Conservation (phyloP, 495 filamentous ascomycete genomes). For the Bryoglossum gracile region DNA sequence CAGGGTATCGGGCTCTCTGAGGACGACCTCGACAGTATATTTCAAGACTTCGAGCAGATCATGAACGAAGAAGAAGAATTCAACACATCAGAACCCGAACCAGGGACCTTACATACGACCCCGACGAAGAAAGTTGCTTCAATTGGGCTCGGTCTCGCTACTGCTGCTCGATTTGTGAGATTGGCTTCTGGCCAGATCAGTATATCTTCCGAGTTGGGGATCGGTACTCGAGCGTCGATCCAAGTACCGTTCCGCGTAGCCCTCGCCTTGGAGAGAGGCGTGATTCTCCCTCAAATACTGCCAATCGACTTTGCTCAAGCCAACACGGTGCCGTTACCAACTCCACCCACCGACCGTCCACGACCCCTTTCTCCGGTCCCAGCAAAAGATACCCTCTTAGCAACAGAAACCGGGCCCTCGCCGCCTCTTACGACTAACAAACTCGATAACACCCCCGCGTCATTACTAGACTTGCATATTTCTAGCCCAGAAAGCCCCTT, state of each 20-base stretch:
- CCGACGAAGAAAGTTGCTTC: constrained; percentile 16
- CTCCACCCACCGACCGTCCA: not conserved
- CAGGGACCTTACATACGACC: constrained; percentile 23
- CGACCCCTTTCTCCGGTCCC: too few species aligned
- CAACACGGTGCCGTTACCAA: not conserved
- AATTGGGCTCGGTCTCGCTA: constrained; percentile 74
- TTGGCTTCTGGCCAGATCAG: constrained; percentile 83
- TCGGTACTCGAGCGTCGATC: constrained; percentile 35
- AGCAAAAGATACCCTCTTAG: too few species aligned
- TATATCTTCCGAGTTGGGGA: constrained; percentile 73
- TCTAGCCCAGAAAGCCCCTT: too few species aligned
- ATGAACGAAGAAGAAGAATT: constrained; percentile 12
- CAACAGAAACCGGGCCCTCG: too few species aligned
- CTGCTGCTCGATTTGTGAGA: constrained; percentile 71
- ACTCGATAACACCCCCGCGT: not conserved
- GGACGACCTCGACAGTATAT: constrained; percentile 6
- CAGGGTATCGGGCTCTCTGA: constrained; percentile 6
- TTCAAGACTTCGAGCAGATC: constrained; percentile 15
- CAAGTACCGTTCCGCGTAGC: constrained; percentile 65
- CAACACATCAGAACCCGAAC: constrained; percentile 31
- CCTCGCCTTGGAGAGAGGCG: too few species aligned
- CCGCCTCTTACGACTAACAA: not conserved
- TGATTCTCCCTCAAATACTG: too few species aligned
- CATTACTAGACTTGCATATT: not conserved
- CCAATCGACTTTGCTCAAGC: constrained; percentile 20